phyloP scores from a whole-genome alignment of 352 stramenopile genomes.

The Pythium folliculosum region DNA sequence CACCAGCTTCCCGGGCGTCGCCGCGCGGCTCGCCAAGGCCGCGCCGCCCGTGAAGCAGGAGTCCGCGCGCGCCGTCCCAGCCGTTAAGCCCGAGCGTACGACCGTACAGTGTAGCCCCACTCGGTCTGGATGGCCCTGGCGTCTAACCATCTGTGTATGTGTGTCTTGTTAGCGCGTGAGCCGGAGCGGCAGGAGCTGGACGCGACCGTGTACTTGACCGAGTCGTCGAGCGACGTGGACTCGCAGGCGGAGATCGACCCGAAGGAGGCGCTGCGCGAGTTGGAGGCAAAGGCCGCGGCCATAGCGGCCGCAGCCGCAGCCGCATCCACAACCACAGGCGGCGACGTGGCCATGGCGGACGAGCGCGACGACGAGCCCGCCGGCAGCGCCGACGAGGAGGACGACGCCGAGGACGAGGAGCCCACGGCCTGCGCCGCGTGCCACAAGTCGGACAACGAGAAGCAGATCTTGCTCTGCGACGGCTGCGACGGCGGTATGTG shows the following conservation, averaged over 20 bases:
- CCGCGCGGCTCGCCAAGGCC: slow-evolving; percentile 2
- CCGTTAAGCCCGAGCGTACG: slow-evolving; percentile 13
- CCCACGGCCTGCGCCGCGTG: slow-evolving; percentile 48
- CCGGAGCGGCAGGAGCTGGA: slow-evolving; percentile 5
- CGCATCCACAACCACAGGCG: too few species aligned
- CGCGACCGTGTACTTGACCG: slow-evolving; percentile 28
- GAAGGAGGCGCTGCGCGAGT: slow-evolving; percentile 65
- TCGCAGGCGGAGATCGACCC: slow-evolving; percentile 49
- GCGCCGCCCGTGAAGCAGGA: slow-evolving; percentile 8
- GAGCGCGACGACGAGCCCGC: too few species aligned
- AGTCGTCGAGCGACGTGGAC: slow-evolving; percentile 57
- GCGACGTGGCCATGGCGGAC: slow-evolving; percentile 15
- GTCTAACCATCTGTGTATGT: neutral
- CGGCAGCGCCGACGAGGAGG: slow-evolving; percentile 4
- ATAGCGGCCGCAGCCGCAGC: neutral
- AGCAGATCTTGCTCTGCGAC: slow-evolving; percentile 56
- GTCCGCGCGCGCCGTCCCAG: too few species aligned
- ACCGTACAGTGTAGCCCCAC: too few species aligned
- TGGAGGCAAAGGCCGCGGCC: slow-evolving; percentile 33
- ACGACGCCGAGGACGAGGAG: slow-evolving; percentile 17
- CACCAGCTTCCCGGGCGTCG: slow-evolving; percentile 21
- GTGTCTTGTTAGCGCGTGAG: neutral
- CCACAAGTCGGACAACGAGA: slow-evolving; percentile 39
- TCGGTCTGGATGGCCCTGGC: too few species aligned
- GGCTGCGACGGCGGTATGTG: slow-evolving; percentile 42